Evolutionary conservation across 2,329 filamentous ascomycete genomes (phyloP).

Genomic region (Amauroascus niger): DNA sequence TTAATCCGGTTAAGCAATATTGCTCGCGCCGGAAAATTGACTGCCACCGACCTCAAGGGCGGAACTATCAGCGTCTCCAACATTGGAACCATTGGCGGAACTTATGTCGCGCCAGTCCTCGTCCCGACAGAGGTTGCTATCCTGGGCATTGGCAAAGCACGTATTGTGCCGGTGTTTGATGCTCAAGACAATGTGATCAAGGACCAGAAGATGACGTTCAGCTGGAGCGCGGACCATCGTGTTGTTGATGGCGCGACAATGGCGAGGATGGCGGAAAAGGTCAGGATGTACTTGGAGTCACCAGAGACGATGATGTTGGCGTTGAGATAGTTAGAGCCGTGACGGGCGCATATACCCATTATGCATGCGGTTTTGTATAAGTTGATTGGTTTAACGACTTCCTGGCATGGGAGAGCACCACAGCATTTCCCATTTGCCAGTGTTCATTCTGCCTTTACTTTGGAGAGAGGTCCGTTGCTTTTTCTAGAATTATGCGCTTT

Average conservation of each 20-base stretch:
- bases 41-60: constrained; percentile 64
- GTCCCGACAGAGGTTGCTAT: constrained; percentile 88
- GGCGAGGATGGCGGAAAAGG: constrained; percentile 76
- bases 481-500: not conserved
- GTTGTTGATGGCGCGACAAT: constrained; percentile 92
- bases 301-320: constrained; percentile 81
- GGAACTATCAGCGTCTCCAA: constrained; percentile 95
- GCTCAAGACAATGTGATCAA: constrained; percentile 51
- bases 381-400: not conserved
- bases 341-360: not conserved
- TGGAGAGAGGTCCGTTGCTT: not conserved
- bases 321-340: constrained; percentile 53
- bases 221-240: constrained; percentile 92
- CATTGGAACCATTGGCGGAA: constrained; percentile 89
- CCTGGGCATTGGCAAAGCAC: constrained; percentile 73
- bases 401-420: not conserved
- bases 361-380: not conserved
- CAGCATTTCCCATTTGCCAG: not conserved
- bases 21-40: constrained; percentile 64
- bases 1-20: constrained; percentile 62
- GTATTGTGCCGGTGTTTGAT: constrained; percentile 68
- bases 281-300: constrained; percentile 68
- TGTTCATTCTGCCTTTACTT: not conserved
- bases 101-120: constrained; percentile 82
- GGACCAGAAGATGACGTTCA: constrained; percentile 78